A percentile compares a stretch with the other conserved stretches of the same genome.
Conservation (phyloP, 1,284 basidiomycete genomes). For the Laetiporus sulphureus region DNA sequence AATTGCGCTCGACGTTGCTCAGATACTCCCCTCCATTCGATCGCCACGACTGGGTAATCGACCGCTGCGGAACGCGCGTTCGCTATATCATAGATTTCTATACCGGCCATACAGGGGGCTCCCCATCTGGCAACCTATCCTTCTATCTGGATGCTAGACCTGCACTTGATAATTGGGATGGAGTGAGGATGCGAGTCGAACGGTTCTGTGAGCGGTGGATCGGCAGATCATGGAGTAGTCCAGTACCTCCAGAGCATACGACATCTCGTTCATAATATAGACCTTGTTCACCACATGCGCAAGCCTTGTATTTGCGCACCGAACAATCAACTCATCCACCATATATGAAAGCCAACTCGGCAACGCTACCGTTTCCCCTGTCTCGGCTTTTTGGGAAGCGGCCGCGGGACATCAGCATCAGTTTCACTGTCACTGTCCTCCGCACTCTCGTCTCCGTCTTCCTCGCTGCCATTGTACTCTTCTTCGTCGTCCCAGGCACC, state of each 20-base stretch:
- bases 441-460: conserved; percentile 28
- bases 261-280: conserved; percentile 13
- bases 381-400: conserved; percentile 34
- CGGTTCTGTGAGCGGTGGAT: conserved; percentile 43
- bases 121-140: conserved; percentile 44
- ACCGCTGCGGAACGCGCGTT: conserved; percentile 82
- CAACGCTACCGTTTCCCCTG: conserved; percentile 29
- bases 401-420: conserved; percentile 28
- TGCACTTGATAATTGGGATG: conserved; percentile 89
- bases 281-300: no score
- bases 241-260: conserved; percentile 16
- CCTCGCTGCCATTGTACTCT: conserved; percentile 52
- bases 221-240: conserved; percentile 19
- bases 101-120: conserved; percentile 62
- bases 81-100: conserved; percentile 99
- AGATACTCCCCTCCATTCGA: conserved; percentile 95
- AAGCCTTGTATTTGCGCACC: no score
- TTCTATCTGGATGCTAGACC: conserved; percentile 96
- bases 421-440: conserved; percentile 35
- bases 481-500: conserved; percentile 59
- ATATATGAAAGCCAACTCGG: no score
- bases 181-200: conserved; percentile 69
- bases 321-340: no score
- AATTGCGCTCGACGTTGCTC: conserved; percentile 3
- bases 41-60: conserved; percentile 95